A percentile compares a stretch with the other conserved stretches of the same genome.
Evolutionary conservation across 1,284 basidiomycete genomes (phyloP).

Genomic region (Tranzscheliella williamsii): DNA sequence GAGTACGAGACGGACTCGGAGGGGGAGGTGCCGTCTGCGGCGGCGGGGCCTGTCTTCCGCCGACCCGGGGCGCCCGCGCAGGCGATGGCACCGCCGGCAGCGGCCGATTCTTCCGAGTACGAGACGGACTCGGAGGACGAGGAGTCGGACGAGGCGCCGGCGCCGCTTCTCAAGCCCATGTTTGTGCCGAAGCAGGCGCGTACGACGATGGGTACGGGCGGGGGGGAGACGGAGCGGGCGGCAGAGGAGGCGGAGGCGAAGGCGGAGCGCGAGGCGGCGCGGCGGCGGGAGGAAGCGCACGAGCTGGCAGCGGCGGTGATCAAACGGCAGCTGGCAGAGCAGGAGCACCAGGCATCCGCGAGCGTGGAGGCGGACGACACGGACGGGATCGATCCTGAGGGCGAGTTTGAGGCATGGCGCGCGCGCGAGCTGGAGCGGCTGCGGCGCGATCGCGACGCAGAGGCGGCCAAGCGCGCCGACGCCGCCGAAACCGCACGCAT

Average conservation of each 20-base stretch:
- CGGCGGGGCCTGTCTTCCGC: constrained; percentile 29
- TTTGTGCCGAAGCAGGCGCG: constrained; percentile 81
- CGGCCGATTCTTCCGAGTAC: constrained; percentile 36
- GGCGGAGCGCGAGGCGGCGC: constrained; percentile 71
- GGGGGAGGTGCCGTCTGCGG: constrained; percentile 26
- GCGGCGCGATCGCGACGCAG: constrained; percentile 84
- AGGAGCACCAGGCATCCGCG: constrained; percentile 69
- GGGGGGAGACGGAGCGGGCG: constrained; percentile 4
- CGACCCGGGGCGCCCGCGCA: constrained; percentile 10
- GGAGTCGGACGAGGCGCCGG: constrained; percentile 62
- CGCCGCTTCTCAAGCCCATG: constrained; percentile 77
- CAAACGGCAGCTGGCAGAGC: constrained; percentile 79
- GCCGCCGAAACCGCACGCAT: constrained; percentile 86
- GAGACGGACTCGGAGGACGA: constrained; percentile 39
- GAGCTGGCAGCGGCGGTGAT: constrained; percentile 86
- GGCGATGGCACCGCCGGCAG: background rate
- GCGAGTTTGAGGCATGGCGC: constrained; percentile 94
- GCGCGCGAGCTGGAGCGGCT: constrained; percentile 87
- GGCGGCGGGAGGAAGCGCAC: constrained; percentile 76
- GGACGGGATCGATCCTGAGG: constrained; percentile 85
- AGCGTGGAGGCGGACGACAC: constrained; percentile 87
- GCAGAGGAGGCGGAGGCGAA: constrained; percentile 67
- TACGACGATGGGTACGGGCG: constrained; percentile 6
- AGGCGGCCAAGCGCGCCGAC: constrained; percentile 76
- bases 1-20: constrained; percentile 68